A percentile compares a stretch with the other conserved stretches of the same genome.
phyloP scores from a whole-genome alignment of 2,329 filamentous ascomycete species.

The Fusarium acutatum region DNA sequence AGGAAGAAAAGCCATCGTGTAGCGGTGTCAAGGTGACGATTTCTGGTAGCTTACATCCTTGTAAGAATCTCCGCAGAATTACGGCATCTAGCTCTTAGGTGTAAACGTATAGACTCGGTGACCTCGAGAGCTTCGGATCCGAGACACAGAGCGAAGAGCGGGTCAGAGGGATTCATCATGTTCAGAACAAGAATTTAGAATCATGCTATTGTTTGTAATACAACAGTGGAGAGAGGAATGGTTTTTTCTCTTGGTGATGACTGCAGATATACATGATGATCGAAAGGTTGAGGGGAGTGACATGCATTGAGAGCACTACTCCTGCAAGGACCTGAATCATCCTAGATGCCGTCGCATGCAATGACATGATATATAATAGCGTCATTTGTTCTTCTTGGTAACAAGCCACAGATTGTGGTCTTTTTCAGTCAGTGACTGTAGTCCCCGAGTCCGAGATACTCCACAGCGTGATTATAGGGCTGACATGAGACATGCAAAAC shows the following conservation, averaged over 20 bases:
- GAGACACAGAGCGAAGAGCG: background rate
- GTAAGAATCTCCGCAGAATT: constrained; percentile 12
- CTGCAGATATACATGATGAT: constrained; percentile 5
- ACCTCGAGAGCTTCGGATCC: constrained; percentile 1
- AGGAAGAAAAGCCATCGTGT: background rate
- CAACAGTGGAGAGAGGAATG: background rate
- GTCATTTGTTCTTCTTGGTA: background rate
- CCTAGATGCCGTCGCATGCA: background rate
- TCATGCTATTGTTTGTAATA: background rate
- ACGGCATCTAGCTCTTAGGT: background rate
- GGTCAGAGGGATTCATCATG: background rate
- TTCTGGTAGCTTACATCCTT: background rate
- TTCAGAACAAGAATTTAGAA: background rate
- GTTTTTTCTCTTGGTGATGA: constrained; percentile 17
- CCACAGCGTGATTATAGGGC: constrained; percentile 21
- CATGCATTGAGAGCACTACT: constrained; percentile 9
- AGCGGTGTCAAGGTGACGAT: background rate
- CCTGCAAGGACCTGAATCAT: constrained; percentile 12
- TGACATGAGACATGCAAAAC: constrained; percentile 20
- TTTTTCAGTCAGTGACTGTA: background rate
- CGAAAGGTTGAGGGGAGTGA: background rate
- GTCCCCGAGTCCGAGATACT: background rate
- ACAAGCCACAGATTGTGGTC: background rate
- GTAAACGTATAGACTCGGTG: constrained; percentile 9
- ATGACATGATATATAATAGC: background rate